Base-by-base conservation (phyloP, 2,329 filamentous ascomycete species). In the Colletotrichum tanaceti region DNA sequence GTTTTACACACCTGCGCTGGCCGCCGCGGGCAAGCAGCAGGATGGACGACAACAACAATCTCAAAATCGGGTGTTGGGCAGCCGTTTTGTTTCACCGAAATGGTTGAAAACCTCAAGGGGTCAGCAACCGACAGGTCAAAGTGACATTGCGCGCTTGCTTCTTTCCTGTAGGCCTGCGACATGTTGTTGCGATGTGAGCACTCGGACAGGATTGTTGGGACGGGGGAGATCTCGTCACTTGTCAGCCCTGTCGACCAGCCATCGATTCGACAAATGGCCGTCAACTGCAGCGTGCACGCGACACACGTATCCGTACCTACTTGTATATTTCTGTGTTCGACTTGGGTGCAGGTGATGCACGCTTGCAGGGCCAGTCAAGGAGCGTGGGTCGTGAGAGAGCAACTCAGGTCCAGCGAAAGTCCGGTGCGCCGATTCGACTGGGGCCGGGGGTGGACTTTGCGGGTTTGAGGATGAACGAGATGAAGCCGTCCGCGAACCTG, bases 51-150 rank as follows among this genome's bases (percentile, higher is more conserved):
- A 43, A 52, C 62, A 44, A 66, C 35, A 61, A 52, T 60, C 62
- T 58, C 57, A 57, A 57, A 46, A 46, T 57, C 62, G 65, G 62
- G 55, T 41, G 38, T 61, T 50, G 5, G 59, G 49, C 55, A 68
- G 50, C 41, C 28, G 11, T 32, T 32, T 32, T 59, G 65, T 68
- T 68, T 65, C 65, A 61, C 62, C 49, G 44, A 52, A 60, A 65
- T 61, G 38, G 38, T 28, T 46, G 41, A 55, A 43, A 10, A 32
- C 7, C 28, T 9, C 7, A 11, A 22, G 18, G 9, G 14, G 20
- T 3, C 58, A 49, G 22, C 20, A 24, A 52, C 9, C 7, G 24
- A 46, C 22, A 47, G 32, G 58, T 41, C 58, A 52, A 53, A 49
- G 61, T 57, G 39, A 20, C 44, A n/a, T 20, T 49, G 20, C n/a